Percentiles rank a stretch among this genome's conserved stretches.
phyloP scores from a whole-genome alignment of 2,329 filamentous ascomycete species.

The Mycocentrospora acerina region DNA sequence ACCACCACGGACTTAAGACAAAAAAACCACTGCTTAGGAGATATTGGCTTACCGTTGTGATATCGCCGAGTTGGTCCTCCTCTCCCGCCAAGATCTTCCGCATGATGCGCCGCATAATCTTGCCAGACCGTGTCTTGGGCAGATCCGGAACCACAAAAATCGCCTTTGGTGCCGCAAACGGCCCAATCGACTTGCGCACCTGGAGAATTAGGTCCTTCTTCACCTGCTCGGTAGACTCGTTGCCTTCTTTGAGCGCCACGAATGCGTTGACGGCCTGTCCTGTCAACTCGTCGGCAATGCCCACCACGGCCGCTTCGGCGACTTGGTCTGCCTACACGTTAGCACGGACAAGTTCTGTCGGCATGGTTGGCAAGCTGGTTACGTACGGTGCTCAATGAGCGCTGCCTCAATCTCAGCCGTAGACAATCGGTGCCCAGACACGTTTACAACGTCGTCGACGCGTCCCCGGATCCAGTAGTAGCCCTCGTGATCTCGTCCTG shows the following conservation, averaged over 20 bases:
- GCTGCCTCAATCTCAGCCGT: constrained; percentile 98
- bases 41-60: constrained; percentile 70
- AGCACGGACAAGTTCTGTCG: constrained; percentile 8
- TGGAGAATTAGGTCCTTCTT: constrained; percentile 93
- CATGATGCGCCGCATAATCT: constrained; percentile 98
- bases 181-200: constrained; percentile 95
- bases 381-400: constrained; percentile 79
- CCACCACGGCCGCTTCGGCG: constrained; percentile 93
- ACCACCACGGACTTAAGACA: constrained; percentile 7
- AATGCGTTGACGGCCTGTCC: constrained; percentile 98
- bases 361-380: too few species aligned
- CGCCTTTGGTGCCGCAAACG: constrained; percentile 93
- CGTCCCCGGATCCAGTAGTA: constrained; percentile 99
- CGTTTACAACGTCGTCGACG: constrained; percentile 98
- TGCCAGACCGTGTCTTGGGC: constrained; percentile 94
- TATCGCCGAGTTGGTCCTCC: constrained; percentile 95
- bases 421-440: constrained; percentile 91
- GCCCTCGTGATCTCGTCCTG: constrained; percentile 92
- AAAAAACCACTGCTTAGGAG: constrained; percentile 7
- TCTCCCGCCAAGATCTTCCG: constrained; percentile 96
- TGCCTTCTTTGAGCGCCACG: constrained; percentile 84
- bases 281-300: constrained; percentile 88
- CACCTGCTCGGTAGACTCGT: constrained; percentile 73
- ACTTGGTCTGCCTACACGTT: constrained; percentile 59
- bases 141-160: constrained; percentile 90